phyloP scores from a whole-genome alignment of 495 filamentous ascomycete genomes.

The Aspergillus nanangensis region DNA sequence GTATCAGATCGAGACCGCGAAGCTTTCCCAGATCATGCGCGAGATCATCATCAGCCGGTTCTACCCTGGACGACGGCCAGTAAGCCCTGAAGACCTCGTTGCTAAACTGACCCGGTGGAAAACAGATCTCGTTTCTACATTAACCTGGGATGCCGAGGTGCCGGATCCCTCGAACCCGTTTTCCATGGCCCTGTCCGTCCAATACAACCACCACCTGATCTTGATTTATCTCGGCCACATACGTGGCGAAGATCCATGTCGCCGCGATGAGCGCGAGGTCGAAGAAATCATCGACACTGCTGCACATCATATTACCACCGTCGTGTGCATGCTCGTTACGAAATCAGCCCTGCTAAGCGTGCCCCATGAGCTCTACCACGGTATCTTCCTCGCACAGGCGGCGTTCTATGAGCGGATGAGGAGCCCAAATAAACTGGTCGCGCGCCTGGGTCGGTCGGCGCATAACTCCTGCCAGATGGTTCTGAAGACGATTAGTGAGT shows the following conservation, averaged over 20 bases:
- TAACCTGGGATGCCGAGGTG: background rate
- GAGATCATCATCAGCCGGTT: constrained; percentile 1
- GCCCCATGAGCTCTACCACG: constrained; percentile 1
- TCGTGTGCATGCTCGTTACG: background rate
- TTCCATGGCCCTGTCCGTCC: constrained; percentile 2
- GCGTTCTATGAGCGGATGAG: background rate
- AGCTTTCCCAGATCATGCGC: background rate
- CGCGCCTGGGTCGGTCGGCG: background rate
- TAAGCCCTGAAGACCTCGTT: background rate
- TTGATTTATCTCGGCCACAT: constrained; percentile 1
- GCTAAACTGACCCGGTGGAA: background rate
- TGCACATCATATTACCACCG: background rate
- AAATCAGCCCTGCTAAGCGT: background rate
- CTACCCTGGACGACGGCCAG: background rate
- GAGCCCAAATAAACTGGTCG: background rate
- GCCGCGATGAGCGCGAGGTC: background rate
- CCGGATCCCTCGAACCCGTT: background rate
- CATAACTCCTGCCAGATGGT: background rate
- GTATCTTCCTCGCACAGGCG: constrained; percentile 1
- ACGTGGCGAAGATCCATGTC: background rate
- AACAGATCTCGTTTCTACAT: background rate
- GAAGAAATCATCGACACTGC: background rate
- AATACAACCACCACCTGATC: constrained; percentile 2
- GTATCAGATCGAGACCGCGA: background rate
- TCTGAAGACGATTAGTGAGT: background rate